phyloP scores from a whole-genome alignment of 495 filamentous ascomycete species.

The Tetracladium setigerum region DNA sequence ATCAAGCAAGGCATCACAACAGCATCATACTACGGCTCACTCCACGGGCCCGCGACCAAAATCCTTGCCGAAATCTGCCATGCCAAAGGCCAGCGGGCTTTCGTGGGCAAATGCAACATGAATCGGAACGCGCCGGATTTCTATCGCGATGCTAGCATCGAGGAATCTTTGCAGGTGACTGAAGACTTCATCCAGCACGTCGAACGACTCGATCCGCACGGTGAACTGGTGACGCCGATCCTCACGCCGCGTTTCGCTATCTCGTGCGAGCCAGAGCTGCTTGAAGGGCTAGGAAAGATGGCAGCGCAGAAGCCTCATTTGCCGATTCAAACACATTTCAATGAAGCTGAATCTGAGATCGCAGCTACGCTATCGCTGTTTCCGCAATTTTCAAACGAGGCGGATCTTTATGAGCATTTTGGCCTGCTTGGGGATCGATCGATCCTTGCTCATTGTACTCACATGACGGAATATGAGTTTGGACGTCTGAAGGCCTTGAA shows the following conservation, averaged over 20 bases:
- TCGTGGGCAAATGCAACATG: slow-evolving; percentile 63
- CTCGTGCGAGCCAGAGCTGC: slow-evolving; percentile 43
- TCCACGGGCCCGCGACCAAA: slow-evolving; percentile 48
- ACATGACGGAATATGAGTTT: slow-evolving; percentile 48
- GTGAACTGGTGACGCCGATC: slow-evolving; percentile 43
- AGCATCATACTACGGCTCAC: slow-evolving; percentile 56
- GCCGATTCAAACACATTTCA: slow-evolving; percentile 59
- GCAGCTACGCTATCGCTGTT: slow-evolving; percentile 41
- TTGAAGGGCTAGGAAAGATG: slow-evolving; percentile 44
- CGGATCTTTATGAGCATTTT: slow-evolving; percentile 45
- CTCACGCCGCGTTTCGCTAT: slow-evolving; percentile 61
- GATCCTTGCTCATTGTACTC: slow-evolving; percentile 59
- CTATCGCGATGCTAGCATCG: slow-evolving; percentile 44
- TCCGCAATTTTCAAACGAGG: slow-evolving; percentile 43
- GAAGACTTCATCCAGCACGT: slow-evolving; percentile 44
- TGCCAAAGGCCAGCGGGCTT: slow-evolving; percentile 50
- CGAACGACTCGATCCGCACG: slow-evolving; percentile 30
- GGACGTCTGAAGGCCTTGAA: slow-evolving; percentile 32
- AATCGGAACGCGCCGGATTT: slow-evolving; percentile 52
- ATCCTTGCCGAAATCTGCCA: slow-evolving; percentile 53
- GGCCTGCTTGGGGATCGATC: slow-evolving; percentile 45
- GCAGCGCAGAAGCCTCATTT: slow-evolving; percentile 41
- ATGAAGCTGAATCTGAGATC: slow-evolving; percentile 52
- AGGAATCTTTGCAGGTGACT: slow-evolving; percentile 43
- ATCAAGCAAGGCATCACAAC: slow-evolving; percentile 59